phyloP scores from a whole-genome alignment of 2,329 filamentous ascomycete genomes.

The Domatiomyces catenatus region DNA sequence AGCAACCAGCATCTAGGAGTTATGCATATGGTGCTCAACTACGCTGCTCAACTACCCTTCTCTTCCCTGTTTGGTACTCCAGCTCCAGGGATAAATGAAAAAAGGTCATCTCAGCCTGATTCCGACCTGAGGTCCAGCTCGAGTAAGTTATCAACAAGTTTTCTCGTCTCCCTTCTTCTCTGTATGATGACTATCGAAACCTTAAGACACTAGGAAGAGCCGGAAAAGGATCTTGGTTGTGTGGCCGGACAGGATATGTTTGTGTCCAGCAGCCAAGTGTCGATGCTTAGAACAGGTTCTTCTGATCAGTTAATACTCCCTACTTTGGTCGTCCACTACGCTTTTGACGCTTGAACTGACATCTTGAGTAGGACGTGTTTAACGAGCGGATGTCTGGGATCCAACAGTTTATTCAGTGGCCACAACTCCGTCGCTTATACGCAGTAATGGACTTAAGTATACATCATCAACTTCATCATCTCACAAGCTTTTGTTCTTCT shows the following conservation, averaged over 20 bases:
- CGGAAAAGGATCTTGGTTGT: constrained; percentile 17
- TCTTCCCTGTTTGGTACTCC: not conserved
- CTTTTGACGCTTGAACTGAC: not conserved
- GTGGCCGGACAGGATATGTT: constrained; percentile 15
- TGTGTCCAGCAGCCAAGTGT: constrained; percentile 7
- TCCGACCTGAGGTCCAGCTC: not conserved
- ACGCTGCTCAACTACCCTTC: too few relatives aligned
- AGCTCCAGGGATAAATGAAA: not conserved
- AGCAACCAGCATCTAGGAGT: not conserved
- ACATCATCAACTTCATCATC: not conserved
- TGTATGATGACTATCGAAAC: constrained; percentile 18
- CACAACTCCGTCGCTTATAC: not conserved
- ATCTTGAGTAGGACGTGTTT: not conserved
- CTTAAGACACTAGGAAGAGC: constrained; percentile 20
- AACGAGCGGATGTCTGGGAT: not conserved
- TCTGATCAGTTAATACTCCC: constrained; percentile 8
- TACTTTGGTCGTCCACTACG: not conserved
- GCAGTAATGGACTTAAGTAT: not conserved
- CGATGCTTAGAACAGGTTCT: constrained; percentile 19
- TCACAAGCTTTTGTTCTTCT: not conserved
- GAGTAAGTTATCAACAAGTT: not conserved
- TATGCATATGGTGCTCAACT: not conserved
- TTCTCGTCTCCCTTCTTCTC: constrained; percentile 1
- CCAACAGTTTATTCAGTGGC: not conserved
- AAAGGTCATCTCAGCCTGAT: not conserved